phyloP scores from a whole-genome alignment of 2,329 filamentous ascomycete genomes.

The Monilinia laxa region DNA sequence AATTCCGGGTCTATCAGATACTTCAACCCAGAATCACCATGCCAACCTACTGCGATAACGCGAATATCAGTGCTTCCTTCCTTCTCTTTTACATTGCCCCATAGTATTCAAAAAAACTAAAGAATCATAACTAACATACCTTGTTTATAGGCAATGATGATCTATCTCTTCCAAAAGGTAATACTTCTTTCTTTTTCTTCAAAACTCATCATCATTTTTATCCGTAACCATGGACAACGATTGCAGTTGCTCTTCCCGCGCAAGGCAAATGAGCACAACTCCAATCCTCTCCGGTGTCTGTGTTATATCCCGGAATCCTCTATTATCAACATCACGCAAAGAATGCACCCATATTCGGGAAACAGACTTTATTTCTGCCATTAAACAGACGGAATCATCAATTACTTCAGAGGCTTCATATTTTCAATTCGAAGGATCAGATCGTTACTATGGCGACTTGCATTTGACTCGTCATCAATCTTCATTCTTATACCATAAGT shows the following conservation, averaged over 20 bases:
- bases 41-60: conserved; percentile 2
- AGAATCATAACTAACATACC: conserved; percentile 27
- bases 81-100: not conserved
- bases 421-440: not conserved
- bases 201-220: conserved; percentile 19
- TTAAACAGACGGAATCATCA: not conserved
- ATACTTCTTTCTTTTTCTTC: conserved; percentile 23
- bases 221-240: conserved; percentile 23
- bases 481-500: conserved; percentile 7
- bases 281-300: conserved; percentile 13
- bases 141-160: conserved; percentile 57
- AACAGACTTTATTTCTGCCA: not conserved
- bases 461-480: not conserved
- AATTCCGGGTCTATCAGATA: not conserved
- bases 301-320: conserved; percentile 14
- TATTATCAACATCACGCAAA: conserved; percentile 12
- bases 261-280: not conserved
- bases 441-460: conserved; percentile 1
- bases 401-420: conserved; percentile 2
- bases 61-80: conserved; percentile 14
- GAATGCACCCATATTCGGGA: not conserved
- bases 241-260: conserved; percentile 18
- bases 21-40: not conserved
- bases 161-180: conserved; percentile 64
- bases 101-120: not conserved